Percentiles rank a stretch among this genome's conserved stretches.
phyloP scores from a whole-genome alignment of 768 basidiomycete species.

The Hericium alpestre region DNA sequence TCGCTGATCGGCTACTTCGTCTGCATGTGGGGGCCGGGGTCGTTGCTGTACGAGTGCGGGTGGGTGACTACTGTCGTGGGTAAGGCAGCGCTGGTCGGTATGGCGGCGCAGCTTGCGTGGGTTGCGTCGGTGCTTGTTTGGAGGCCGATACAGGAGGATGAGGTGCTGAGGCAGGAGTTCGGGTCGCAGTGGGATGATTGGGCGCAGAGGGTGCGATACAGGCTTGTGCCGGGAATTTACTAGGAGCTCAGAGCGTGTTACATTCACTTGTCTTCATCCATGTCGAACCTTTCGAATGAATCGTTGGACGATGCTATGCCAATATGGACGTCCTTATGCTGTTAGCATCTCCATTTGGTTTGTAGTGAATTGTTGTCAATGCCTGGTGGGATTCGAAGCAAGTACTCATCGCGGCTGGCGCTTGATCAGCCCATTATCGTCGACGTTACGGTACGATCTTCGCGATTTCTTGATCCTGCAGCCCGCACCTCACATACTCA shows the following conservation, averaged over 20 bases:
- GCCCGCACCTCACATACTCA: no score
- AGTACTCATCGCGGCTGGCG: no score
- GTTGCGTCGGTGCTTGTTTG: neutral
- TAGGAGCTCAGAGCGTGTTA: neutral
- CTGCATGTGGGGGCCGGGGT: conserved; percentile 9
- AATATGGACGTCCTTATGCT: no score
- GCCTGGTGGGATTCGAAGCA: no score
- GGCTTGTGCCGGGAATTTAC: neutral
- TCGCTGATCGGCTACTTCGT: conserved; percentile 7
- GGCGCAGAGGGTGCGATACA: neutral
- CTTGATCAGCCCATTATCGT: no score
- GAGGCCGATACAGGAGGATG: neutral
- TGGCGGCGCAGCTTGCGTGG: neutral
- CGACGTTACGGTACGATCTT: no score
- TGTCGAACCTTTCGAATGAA: no score
- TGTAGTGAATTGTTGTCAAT: no score
- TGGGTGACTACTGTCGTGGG: neutral
- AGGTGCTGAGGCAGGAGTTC: neutral
- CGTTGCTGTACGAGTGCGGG: conserved; percentile 8
- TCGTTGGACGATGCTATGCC: no score
- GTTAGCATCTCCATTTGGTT: no score
- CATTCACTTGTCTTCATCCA: no score
- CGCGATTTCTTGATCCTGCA: no score
- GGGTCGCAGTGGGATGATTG: neutral
- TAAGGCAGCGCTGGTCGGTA: neutral